Conservation (phyloP, 192 early-diverging fungal genomes). For the Linnemannia hyalina region DNA sequence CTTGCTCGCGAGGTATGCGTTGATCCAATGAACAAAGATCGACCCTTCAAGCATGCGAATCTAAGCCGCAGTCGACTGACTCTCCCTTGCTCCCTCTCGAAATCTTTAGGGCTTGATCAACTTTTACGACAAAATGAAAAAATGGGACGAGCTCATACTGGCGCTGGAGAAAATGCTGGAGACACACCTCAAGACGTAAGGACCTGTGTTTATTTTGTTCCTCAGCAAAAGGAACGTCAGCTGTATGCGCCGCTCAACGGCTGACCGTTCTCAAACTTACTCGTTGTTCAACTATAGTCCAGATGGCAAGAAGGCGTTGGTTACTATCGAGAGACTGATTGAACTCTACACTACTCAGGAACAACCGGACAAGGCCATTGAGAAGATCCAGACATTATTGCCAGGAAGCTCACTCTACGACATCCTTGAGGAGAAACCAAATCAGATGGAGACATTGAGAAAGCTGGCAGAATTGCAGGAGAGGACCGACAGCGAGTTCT, state of each 20-base stretch:
- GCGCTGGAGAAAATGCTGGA: constrained; percentile 56
- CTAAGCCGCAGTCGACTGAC: constrained; percentile 9
- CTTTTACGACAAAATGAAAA: constrained; percentile 71
- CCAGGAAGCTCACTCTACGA: constrained; percentile 62
- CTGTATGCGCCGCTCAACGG: background rate
- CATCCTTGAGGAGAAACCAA: constrained; percentile 50
- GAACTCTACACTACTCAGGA: constrained; percentile 61
- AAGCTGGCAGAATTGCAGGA: constrained; percentile 51
- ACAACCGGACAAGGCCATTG: constrained; percentile 41
- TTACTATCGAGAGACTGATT: constrained; percentile 67
- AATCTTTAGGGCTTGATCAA: constrained; percentile 63
- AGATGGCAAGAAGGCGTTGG: constrained; percentile 64
- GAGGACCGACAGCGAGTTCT: constrained; percentile 53
- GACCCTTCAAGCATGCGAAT: background rate
- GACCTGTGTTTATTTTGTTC: background rate
- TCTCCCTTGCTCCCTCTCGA: background rate
- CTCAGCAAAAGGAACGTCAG: background rate
- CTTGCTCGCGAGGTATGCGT: constrained; percentile 75
- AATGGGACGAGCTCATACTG: constrained; percentile 45
- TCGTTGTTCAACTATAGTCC: constrained; percentile 29
- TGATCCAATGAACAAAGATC: background rate
- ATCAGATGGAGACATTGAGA: constrained; percentile 49
- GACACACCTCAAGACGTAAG: constrained; percentile 47
- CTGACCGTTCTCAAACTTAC: background rate
- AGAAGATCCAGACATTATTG: constrained; percentile 56